phyloP scores from a whole-genome alignment of 805 yeast species.

The Yamadazyma scolyti region DNA sequence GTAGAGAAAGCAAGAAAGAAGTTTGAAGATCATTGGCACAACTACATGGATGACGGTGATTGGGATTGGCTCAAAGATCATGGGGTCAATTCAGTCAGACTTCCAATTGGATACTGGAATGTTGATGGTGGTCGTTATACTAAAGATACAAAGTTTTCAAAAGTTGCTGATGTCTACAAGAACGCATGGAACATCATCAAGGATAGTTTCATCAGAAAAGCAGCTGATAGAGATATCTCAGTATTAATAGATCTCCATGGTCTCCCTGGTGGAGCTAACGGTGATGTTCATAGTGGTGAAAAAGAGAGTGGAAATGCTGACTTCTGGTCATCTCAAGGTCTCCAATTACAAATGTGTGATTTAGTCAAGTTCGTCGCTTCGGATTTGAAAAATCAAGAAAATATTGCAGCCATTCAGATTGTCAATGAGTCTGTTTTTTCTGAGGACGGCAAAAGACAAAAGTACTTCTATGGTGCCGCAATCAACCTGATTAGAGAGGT shows the following conservation, averaged over 20 bases:
- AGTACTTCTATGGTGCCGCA: conserved; percentile 63
- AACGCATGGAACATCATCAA: conserved; percentile 70
- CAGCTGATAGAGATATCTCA: conserved; percentile 60
- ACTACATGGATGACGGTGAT: conserved; percentile 62
- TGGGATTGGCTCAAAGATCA: conserved; percentile 70
- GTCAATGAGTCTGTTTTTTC: conserved; percentile 80
- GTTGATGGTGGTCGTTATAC: conserved; percentile 61
- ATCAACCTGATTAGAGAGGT: conserved; percentile 52
- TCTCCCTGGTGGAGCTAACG: conserved; percentile 89
- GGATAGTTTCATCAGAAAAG: conserved; percentile 50
- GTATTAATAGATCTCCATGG: conserved; percentile 85
- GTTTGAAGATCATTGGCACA: conserved; percentile 64
- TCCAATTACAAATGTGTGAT: conserved; percentile 44
- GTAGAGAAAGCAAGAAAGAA: conserved; percentile 48
- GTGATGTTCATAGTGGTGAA: conserved; percentile 81
- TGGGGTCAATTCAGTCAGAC: conserved; percentile 76
- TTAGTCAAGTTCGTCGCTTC: conserved; percentile 57
- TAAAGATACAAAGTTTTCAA: conserved; percentile 59
- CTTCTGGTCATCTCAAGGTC: conserved; percentile 53
- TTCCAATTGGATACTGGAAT: conserved; percentile 92
- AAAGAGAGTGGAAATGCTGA: conserved; percentile 47
- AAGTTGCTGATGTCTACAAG: conserved; percentile 53
- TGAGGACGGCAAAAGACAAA: conserved; percentile 45
- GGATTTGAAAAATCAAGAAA: conserved; percentile 56
- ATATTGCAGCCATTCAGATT: conserved; percentile 77